These are phyloP conservation scores for Skeletonema costatum DNA, from an alignment of 108 stramenopile species.

Conservation along the genomic window DNA sequence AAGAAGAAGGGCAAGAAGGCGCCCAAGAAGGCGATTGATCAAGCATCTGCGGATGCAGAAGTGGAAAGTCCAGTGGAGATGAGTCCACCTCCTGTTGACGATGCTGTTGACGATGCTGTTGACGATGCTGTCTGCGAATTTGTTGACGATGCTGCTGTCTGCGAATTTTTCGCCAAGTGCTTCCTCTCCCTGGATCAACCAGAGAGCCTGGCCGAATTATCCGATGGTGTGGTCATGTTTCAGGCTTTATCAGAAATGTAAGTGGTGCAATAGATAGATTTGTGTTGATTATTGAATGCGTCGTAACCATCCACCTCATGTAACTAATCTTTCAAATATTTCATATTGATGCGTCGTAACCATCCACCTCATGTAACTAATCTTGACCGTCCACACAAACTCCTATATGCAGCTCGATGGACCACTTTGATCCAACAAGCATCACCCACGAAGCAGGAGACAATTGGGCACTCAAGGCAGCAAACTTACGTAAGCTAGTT, in stretches of 20 bases:
- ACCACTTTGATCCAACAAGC: conserved; percentile 85
- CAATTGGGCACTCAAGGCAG: conserved; percentile 86
- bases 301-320: no score
- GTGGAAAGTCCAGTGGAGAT: no score
- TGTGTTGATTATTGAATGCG: background rate
- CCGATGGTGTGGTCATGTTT: conserved; percentile 83
- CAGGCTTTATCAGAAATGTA: conserved; percentile 89
- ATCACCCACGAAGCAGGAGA: conserved; percentile 83
- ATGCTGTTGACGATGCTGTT: no score
- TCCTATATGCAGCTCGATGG: conserved; percentile 45
- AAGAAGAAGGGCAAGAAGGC: no score
- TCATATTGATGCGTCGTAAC: no score
- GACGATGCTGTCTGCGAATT: no score
- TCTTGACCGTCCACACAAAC: background rate
- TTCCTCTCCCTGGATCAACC: conserved; percentile 51
- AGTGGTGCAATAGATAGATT: conserved; percentile 38
- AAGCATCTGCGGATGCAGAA: no score
- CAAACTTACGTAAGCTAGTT: conserved; percentile 84
- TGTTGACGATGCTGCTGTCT: no score
- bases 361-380: background rate
- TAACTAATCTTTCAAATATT: no score
- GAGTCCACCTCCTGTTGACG: no score
- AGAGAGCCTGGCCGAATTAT: conserved; percentile 55
- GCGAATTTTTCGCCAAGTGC: conserved; percentile 39
- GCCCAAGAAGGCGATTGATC: no score